Conservation (phyloP, 805 yeast genomes). For the Cyberlindnera mycetangii region DNA sequence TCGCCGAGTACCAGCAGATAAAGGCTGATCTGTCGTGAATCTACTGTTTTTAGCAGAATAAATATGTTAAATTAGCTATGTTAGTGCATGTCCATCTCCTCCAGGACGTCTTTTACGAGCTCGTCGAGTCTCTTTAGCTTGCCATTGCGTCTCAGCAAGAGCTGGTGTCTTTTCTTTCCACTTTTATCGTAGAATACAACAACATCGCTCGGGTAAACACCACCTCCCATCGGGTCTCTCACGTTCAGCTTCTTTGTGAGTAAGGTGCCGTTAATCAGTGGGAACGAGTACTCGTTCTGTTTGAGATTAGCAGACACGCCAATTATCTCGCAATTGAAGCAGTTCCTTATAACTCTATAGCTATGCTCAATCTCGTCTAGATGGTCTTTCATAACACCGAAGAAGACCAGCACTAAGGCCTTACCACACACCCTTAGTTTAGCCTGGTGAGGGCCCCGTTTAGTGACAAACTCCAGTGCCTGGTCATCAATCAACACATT, state of each 20-base stretch:
- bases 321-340: slow-evolving; percentile 16
- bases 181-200: slow-evolving; percentile 22
- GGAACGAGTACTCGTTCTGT: slow-evolving; percentile 18
- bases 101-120: slow-evolving; percentile 19
- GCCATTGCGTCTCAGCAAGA: slow-evolving; percentile 16
- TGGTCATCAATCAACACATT: slow-evolving; percentile 12
- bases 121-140: slow-evolving; percentile 12
- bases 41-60: no score
- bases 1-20: slow-evolving; percentile 28
- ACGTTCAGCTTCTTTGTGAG: slow-evolving; percentile 20
- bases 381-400: slow-evolving; percentile 22
- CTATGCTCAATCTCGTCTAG: slow-evolving; percentile 11
- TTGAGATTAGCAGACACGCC: slow-evolving; percentile 22
- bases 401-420: slow-evolving; percentile 24
- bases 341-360: background rate
- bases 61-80: background rate
- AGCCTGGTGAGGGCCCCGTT: background rate
- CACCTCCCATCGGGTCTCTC: slow-evolving; percentile 30
- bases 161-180: slow-evolving; percentile 18
- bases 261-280: slow-evolving; percentile 17
- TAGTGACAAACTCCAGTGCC: slow-evolving; percentile 14
- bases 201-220: slow-evolving; percentile 28
- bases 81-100: slow-evolving; percentile 14
- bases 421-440: slow-evolving; percentile 9
- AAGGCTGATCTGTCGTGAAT: slow-evolving; percentile 6